Percentiles rank a stretch among this genome's conserved stretches.
Conservation (phyloP, 2,329 filamentous ascomycete genomes). For the Colletotrichum gloeosporioides region DNA sequence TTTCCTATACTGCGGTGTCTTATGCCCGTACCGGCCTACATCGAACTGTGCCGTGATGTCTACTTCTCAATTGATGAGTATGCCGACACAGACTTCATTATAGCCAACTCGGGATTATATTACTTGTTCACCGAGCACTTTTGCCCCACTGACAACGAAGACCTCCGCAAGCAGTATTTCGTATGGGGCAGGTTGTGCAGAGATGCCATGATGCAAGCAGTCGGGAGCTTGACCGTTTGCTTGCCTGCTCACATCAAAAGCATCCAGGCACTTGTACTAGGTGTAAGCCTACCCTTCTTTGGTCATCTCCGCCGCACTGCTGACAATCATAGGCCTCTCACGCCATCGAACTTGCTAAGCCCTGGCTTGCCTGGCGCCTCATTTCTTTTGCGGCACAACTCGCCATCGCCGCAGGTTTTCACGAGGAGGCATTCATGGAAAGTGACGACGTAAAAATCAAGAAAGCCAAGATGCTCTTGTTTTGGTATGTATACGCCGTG, state of each 20-base stretch:
- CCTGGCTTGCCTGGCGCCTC: background rate
- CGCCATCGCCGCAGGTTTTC: background rate
- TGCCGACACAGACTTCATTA: slow-evolving; percentile 53
- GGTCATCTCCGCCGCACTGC: background rate
- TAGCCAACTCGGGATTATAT: slow-evolving; percentile 53
- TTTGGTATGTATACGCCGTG: slow-evolving; percentile 60
- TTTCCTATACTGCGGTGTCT: background rate
- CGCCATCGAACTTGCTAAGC: background rate
- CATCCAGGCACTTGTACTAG: background rate
- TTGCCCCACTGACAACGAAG: background rate
- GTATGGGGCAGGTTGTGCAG: background rate
- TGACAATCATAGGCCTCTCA: background rate
- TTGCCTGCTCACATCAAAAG: background rate
- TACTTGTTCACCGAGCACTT: slow-evolving; percentile 50
- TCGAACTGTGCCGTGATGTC: slow-evolving; percentile 50
- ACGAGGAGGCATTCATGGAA: slow-evolving; percentile 22
- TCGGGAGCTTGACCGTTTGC: background rate
- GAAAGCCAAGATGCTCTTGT: slow-evolving; percentile 31
- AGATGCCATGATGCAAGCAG: background rate
- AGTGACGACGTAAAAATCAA: background rate
- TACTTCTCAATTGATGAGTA: slow-evolving; percentile 59
- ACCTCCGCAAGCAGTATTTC: background rate
- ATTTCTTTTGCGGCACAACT: background rate
- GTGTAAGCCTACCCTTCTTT: background rate
- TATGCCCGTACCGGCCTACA: slow-evolving; percentile 46